Evolutionary conservation across 441 rosid species (phyloP), one percentile per base, ranked within the genome.

Genomic region (Corymbia citriodora): DNA sequence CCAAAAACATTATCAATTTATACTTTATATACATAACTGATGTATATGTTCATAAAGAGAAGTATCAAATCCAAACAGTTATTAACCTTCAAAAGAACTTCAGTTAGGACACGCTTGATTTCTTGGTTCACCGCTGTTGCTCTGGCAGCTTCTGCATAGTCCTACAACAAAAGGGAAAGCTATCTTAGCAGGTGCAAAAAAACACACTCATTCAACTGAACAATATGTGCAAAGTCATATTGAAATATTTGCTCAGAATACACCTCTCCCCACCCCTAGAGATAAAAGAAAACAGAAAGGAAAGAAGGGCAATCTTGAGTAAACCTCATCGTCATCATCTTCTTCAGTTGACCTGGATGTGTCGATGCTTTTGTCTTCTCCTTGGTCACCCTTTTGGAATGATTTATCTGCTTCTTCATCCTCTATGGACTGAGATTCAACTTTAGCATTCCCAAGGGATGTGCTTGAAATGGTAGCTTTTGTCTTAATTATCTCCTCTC

Each of bases 91-190:
- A 95, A 94, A 92, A 98, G 99, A 92, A 98, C 99, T 94, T 98
- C 99, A 57, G 99, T 98, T 89, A 97, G 94, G 88, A 97, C 91
- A 87, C 98, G 99, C 90, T 97, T 98, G 92, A 98, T 97, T 96
- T 98, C 99, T 93, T 93, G 96, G 95, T 97, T 97, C 88, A 98
- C 93, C 87, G 98, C 98, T 57, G 95, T 93, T 92, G 95, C 91
- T 93, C 95, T 96, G 63, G 96, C 94, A 70, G 94, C 95, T 93
- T 97, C 99, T 29, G 92, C 95, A 91, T 96, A 95, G 92, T 97
- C 99, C 99, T 98, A 94, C 93, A 91, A 79, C 87, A 91, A 53
- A 91, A 88, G 55, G 93, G 89, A 90, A 90, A 87, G 88, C 90
- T 29, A 86, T 89, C 88, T 74, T 88, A 89, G n/a, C 55, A 87